phyloP scores from a whole-genome alignment of 495 filamentous ascomycete species.

The Rhypophila decipiens region DNA sequence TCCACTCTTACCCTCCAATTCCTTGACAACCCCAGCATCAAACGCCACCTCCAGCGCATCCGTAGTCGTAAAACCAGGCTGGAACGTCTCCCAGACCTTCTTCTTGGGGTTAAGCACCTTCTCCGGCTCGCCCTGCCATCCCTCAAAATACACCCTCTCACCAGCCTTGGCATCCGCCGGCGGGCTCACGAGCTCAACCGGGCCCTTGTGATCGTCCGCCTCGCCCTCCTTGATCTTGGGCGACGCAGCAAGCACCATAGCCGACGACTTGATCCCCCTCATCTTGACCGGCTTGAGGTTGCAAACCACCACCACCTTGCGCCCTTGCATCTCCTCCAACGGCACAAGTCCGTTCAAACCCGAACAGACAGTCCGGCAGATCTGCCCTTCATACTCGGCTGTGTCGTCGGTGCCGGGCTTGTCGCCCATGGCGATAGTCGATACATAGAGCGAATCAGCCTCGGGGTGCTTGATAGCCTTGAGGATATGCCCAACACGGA shows the following conservation, averaged over 20 bases:
- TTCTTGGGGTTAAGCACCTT: conserved; percentile 95
- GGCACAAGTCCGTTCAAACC: conserved; percentile 90
- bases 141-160: conserved; percentile 86
- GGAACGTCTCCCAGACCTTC: conserved; percentile 95
- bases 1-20: conserved; percentile 51
- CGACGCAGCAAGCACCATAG: conserved; percentile 95
- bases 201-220: conserved; percentile 77
- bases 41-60: conserved; percentile 68
- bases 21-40: conserved; percentile 39
- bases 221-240: conserved; percentile 70
- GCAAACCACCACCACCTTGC: conserved; percentile 90
- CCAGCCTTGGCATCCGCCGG: conserved; percentile 74
- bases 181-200: conserved; percentile 86
- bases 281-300: conserved; percentile 99
- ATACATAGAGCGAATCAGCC: conserved; percentile 91
- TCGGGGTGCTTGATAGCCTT: conserved; percentile 93
- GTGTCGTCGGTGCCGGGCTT: conserved; percentile 80
- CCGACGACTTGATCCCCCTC: conserved; percentile 90
- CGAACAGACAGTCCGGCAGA: conserved; percentile 91
- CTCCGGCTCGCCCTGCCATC: conserved; percentile 90
- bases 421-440: conserved; percentile 94
- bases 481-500: conserved; percentile 94
- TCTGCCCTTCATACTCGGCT: conserved; percentile 74
- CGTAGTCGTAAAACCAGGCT: conserved; percentile 89
- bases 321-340: conserved; percentile 89